Percentiles rank a stretch among this genome's conserved stretches.
Evolutionary conservation across 2,329 filamentous ascomycete species (phyloP).

Genomic region (Cercospora nicotianae): DNA sequence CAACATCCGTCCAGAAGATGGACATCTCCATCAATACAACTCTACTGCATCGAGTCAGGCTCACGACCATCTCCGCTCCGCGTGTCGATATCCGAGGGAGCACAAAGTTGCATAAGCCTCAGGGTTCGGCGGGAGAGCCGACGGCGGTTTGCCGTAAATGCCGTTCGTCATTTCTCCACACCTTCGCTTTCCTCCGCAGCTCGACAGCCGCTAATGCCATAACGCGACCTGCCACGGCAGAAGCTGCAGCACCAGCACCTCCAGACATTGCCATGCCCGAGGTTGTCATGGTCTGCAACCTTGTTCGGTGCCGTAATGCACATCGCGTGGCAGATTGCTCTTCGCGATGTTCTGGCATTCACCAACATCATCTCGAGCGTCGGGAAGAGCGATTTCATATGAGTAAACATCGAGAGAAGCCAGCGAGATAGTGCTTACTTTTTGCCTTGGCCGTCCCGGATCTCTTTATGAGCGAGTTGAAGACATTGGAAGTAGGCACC

Average conservation of each 20-base stretch:
- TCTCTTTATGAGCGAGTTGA: not conserved
- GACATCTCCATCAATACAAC: not conserved
- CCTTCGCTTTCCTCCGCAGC: not conserved
- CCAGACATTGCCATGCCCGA: slow-evolving; percentile 19
- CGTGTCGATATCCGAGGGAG: slow-evolving; percentile 8
- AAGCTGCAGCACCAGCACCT: not conserved
- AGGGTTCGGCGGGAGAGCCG: not conserved
- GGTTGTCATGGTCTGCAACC: slow-evolving; percentile 13
- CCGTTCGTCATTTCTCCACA: not conserved
- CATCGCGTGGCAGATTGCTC: not conserved
- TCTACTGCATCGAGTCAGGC: slow-evolving; percentile 7
- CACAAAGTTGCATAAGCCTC: not conserved
- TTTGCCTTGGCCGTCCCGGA: not conserved
- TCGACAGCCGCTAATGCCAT: not conserved
- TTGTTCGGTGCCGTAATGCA: slow-evolving; percentile 5
- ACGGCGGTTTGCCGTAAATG: slow-evolving; percentile 12
- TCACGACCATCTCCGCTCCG: not conserved
- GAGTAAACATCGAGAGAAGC: not conserved
- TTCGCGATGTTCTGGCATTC: not conserved
- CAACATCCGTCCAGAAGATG: not conserved
- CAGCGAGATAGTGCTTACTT: not conserved
- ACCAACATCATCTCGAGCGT: not conserved
- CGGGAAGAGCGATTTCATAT: not conserved
- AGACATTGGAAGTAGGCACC: not conserved
- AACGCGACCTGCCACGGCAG: slow-evolving; percentile 1